These are phyloP conservation scores for Diaporthe australafricana DNA, from an alignment of 2,329 filamentous ascomycete genomes.

Conservation along the genomic window DNA sequence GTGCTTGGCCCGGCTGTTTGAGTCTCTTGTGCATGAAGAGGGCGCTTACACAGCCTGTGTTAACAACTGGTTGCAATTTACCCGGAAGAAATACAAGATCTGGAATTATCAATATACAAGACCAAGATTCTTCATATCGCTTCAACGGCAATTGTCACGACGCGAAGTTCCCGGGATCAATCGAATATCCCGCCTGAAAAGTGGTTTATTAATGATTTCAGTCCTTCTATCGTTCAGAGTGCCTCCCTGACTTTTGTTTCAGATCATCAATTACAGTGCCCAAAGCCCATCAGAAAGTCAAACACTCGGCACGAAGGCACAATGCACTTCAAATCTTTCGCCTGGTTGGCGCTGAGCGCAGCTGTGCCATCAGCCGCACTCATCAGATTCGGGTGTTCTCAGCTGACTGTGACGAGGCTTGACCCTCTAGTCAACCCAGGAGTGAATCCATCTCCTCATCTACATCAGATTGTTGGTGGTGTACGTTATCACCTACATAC, in stretches of 20 bases:
- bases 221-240: neutral
- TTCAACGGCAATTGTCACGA: neutral
- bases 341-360: conserved; percentile 45
- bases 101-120: neutral
- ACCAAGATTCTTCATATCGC: neutral
- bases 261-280: neutral
- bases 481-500: neutral
- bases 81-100: neutral
- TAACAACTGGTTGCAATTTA: neutral
- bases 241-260: neutral
- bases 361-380: conserved; percentile 51
- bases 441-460: conserved; percentile 39
- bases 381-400: conserved; percentile 59
- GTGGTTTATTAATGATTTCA: neutral
- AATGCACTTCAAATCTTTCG: conserved; percentile 39
- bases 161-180: neutral
- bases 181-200: neutral
- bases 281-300: too few relatives aligned
- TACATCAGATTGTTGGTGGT: conserved; percentile 42
- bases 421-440: conserved; percentile 44
- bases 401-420: conserved; percentile 58
- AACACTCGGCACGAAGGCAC: neutral
- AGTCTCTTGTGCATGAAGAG: neutral
- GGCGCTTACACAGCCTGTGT: neutral
- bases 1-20: conserved; percentile 5